Evolutionary conservation across 192 early-diverging fungal genomes (phyloP), one percentile per base, ranked within the genome.

Genomic region (Coemansia sp.): DNA sequence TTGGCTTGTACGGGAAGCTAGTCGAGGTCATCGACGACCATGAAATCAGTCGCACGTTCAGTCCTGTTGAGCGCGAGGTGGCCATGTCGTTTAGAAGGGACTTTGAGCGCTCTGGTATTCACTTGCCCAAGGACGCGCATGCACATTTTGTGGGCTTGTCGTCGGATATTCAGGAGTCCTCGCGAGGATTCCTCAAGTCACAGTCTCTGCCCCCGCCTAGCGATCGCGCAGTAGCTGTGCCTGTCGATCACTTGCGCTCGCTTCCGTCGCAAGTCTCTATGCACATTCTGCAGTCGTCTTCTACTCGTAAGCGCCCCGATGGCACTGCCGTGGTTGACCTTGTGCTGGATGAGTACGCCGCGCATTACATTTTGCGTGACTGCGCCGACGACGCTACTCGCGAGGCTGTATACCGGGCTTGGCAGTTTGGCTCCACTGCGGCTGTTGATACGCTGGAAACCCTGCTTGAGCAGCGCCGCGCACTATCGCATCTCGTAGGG

Each of bases 41-140:
- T 0, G 74, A 55, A 33, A 86, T 92, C 34, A 65, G 79, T 58
- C 43, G 59, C 1, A 46, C 70, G n/a, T 84, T 94, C 24, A 85
- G 86, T 0, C 65, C 80, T 6, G 88, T 93, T 50, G 95, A 94
- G 73, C 83, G 67, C 34, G 83, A 85, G 18, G 93, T 93, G 0
- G 97, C 94, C 0, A 61, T 88, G 37, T 87, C 94, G 10, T 92
- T 99, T 46, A 67, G 95, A 31, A 60, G 85, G 9, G 97, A 99
- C 71, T 99, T 99, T 76, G 94, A 97, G 84, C 92, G 93, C 59
- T 94, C 93, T 0, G 95, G 97, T 4, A 94, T 99, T 53, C 92
- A 97, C 72, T 82, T 99, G 63, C 78, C 88, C 24, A 79, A 80
- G 6, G 63, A 64, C 13, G 82, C 87, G 16, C 89, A 94, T 9